Evolutionary conservation across 768 basidiomycete genomes (phyloP).

Genomic region (Rhizopogon sp.): DNA sequence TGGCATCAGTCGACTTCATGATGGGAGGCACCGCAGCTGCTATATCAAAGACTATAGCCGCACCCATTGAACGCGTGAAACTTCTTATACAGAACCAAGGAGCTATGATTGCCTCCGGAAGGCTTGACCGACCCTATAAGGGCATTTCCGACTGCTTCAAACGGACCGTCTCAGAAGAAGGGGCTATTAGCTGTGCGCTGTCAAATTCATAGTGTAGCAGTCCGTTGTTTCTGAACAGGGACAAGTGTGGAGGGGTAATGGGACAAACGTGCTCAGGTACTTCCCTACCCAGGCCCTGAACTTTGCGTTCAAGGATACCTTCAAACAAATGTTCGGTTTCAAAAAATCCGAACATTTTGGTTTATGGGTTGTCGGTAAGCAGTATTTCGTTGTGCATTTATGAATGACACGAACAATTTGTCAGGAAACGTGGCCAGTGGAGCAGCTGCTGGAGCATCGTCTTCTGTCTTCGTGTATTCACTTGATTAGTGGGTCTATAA

Average conservation of each 20-base stretch:
- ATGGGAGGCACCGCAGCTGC: constrained; percentile 31
- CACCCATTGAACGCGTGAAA: constrained; percentile 38
- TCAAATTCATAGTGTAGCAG: neutral
- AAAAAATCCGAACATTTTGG: constrained; percentile 32
- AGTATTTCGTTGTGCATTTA: neutral
- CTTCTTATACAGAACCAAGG: constrained; percentile 36
- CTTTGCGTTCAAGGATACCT: constrained; percentile 44
- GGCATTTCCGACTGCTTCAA: constrained; percentile 32
- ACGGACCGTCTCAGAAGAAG: constrained; percentile 31
- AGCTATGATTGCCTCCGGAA: constrained; percentile 30
- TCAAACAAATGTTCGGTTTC: constrained; percentile 32
- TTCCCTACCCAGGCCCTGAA: constrained; percentile 44
- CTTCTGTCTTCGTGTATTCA: constrained; percentile 40
- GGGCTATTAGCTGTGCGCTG: constrained; percentile 30
- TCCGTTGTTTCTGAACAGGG: neutral
- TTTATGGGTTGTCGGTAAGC: constrained; percentile 30
- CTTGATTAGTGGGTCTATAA: constrained; percentile 33
- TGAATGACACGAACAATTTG: neutral
- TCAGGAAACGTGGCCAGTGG: constrained; percentile 38
- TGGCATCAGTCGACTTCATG: constrained; percentile 28
- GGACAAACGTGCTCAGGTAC: constrained; percentile 39
- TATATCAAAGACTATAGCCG: constrained; percentile 35
- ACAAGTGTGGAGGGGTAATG: constrained; percentile 41
- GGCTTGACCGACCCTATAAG: constrained; percentile 30
- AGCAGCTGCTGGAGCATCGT: constrained; percentile 38